Base-by-base conservation (phyloP, 495 filamentous ascomycete genomes). In the Trichoderma virens region DNA sequence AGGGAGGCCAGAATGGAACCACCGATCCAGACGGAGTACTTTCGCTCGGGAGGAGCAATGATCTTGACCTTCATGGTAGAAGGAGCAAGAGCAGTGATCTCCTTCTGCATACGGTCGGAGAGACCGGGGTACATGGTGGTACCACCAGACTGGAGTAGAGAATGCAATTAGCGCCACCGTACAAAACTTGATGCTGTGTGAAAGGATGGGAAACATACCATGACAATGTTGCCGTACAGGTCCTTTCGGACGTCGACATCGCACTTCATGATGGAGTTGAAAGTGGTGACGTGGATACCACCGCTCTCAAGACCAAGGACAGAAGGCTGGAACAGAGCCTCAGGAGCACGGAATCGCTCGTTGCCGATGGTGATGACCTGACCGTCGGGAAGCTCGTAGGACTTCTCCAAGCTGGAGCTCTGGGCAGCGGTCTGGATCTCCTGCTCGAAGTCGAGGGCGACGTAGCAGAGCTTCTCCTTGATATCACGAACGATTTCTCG, bases 261-360 rank as follows among this genome's bases (percentile, higher is more conserved):
- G 80, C 95, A 98, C 87, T 98, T 97, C 89, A 97, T 98, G 87
- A 98, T 98, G 68, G 95, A 97, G 86, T 98, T 98, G 89, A 97
- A 98, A 70, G 96, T 97, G 75, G 94, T 98, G 76, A 97, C 95
- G 82, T 98, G 94, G 82, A 98, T 97, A 82, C 94, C 94, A 73
- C 93, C 94, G 81, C 86, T 90, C 81, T 98, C 94, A 68, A 97
- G 93, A 86, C 94, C 94, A 66, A 98, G 84, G 67, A 98, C 95
- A 74, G 90, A 93, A 68, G 94, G 94, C 85, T 97, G 92, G 90
- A 98, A 98, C 68, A 98, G 89, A 81, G 96, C 95, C 82, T 98
- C 94, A 68, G 94, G 95, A 76, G 93, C 93, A 80, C 94, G 93
- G 91, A 98, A 98, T 75, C 94, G 92, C 86, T 98, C 94, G 84